phyloP scores from a whole-genome alignment of 352 stramenopile genomes.

The Achlya hypogyna region DNA sequence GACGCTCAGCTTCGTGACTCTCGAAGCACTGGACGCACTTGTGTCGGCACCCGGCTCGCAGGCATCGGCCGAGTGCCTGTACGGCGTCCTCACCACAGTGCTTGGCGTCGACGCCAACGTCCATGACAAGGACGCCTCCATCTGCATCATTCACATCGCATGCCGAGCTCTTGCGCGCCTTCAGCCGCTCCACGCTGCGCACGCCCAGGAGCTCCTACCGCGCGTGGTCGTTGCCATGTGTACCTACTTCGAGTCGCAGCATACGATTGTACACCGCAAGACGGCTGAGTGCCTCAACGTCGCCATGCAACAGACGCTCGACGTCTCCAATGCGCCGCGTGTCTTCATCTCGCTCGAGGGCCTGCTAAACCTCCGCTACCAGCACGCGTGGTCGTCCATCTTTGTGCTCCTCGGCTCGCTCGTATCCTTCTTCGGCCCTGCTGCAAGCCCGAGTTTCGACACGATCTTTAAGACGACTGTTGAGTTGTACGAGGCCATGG shows the following conservation, averaged over 20 bases:
- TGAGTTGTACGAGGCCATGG: conserved; percentile 69
- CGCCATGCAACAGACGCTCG: conserved; percentile 26
- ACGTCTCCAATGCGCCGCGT: conserved; percentile 39
- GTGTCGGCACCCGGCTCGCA: conserved; percentile 42
- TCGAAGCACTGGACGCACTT: conserved; percentile 60
- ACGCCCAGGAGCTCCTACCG: conserved; percentile 53
- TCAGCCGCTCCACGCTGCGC: conserved; percentile 40
- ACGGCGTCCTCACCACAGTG: conserved; percentile 49
- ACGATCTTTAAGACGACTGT: conserved; percentile 60
- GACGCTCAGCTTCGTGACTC: conserved; percentile 69
- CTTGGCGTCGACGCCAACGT: conserved; percentile 51
- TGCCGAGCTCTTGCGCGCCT: conserved; percentile 59
- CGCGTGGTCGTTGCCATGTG: conserved; percentile 65
- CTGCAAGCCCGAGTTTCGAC: conserved; percentile 48
- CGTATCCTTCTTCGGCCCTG: conserved; percentile 58
- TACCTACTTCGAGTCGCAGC: conserved; percentile 60
- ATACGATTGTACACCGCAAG: conserved; percentile 50
- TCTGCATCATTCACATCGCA: conserved; percentile 57
- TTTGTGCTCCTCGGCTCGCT: conserved; percentile 63
- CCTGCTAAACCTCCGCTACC: conserved; percentile 76
- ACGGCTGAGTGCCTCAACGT: conserved; percentile 49
- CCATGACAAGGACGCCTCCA: conserved; percentile 48
- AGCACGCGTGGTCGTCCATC: conserved; percentile 68
- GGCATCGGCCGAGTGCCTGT: conserved; percentile 53
- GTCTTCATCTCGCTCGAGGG: conserved; percentile 69